Percentiles rank a stretch among this genome's conserved stretches.
Conservation (phyloP, 2,329 filamentous ascomycete species). For the Xylariomycetidae sp. region DNA sequence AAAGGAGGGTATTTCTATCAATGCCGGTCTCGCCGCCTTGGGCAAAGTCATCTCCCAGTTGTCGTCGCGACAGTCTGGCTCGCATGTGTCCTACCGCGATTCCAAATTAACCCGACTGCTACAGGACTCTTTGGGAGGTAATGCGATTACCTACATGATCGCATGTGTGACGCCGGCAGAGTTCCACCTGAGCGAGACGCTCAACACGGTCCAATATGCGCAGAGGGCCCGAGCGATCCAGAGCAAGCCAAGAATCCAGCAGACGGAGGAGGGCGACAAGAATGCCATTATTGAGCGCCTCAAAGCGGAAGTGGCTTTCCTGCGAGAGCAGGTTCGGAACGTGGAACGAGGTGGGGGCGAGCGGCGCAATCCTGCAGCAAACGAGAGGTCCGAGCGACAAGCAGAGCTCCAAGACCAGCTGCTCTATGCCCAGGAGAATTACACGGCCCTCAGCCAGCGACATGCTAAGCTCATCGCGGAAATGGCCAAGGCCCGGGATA, state of each 20-base stretch:
- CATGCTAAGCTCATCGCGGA: constrained; percentile 95
- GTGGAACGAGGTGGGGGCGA: constrained; percentile 62
- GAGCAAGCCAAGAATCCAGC: constrained; percentile 94
- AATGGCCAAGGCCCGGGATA: constrained; percentile 78
- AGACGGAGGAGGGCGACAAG: constrained; percentile 88
- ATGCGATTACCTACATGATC: constrained; percentile 99
- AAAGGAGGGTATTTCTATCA: constrained; percentile 96
- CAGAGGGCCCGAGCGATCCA: constrained; percentile 94
- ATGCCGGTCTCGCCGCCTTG: constrained; percentile 86
- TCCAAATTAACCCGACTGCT: constrained; percentile 93
- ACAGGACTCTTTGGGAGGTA: constrained; percentile 93
- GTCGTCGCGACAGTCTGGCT: constrained; percentile 78
- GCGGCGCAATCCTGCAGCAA: constrained; percentile 48
- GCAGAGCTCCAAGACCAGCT: constrained; percentile 89
- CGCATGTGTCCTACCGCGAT: constrained; percentile 95
- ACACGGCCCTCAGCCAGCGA: constrained; percentile 81
- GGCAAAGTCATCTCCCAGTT: constrained; percentile 98
- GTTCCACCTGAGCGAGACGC: constrained; percentile 93
- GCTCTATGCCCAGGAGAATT: constrained; percentile 89
- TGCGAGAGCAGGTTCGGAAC: constrained; percentile 87
- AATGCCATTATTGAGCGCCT: constrained; percentile 88
- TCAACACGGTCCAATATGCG: constrained; percentile 97
- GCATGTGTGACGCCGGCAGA: constrained; percentile 95
- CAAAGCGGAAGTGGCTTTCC: constrained; percentile 86
- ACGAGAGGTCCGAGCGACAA: constrained; percentile 69